phyloP scores from a whole-genome alignment of 2,329 filamentous ascomycete genomes.

The Pseudocercospora vitis region DNA sequence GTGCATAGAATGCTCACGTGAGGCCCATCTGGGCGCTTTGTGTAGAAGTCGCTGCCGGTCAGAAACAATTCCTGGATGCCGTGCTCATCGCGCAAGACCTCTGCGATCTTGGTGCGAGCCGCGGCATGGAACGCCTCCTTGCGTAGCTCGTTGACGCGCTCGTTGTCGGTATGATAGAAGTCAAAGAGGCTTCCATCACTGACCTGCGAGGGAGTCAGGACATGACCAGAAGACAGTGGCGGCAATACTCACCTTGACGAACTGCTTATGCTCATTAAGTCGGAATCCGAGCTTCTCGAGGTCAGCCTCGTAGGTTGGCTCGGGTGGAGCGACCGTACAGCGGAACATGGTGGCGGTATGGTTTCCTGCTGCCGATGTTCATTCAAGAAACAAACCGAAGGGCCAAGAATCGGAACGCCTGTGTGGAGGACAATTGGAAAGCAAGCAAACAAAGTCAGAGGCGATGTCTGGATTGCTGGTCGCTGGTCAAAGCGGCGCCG shows the following conservation, averaged over 20 bases:
- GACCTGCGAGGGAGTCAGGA: conserved; percentile 2
- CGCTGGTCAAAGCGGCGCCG: conserved; percentile 6
- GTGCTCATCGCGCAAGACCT: conserved; percentile 17
- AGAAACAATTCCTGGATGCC: conserved; percentile 33
- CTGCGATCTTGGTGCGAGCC: conserved; percentile 30
- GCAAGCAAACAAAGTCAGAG: background rate
- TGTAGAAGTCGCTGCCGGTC: conserved; percentile 9
- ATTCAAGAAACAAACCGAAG: background rate
- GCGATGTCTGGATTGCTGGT: background rate
- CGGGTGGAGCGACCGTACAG: conserved; percentile 64
- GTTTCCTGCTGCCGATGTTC: background rate
- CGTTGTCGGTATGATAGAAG: conserved; percentile 70
- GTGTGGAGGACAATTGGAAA: background rate
- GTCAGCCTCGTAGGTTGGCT: conserved; percentile 65
- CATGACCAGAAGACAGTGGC: background rate
- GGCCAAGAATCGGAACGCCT: background rate
- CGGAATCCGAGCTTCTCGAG: conserved; percentile 70
- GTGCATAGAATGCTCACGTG: conserved; percentile 70
- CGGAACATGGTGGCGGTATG: conserved; percentile 66
- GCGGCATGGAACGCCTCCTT: conserved; percentile 62
- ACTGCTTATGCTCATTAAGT: conserved; percentile 24
- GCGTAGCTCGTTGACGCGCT: conserved; percentile 74
- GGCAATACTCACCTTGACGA: conserved; percentile 16
- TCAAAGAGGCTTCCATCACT: conserved; percentile 67
- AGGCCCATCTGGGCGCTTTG: conserved; percentile 45